Evolutionary conservation across 352 stramenopile species (phyloP), one percentile per base, ranked within the genome.

Genomic region (Pelagophyceae sp.): DNA sequence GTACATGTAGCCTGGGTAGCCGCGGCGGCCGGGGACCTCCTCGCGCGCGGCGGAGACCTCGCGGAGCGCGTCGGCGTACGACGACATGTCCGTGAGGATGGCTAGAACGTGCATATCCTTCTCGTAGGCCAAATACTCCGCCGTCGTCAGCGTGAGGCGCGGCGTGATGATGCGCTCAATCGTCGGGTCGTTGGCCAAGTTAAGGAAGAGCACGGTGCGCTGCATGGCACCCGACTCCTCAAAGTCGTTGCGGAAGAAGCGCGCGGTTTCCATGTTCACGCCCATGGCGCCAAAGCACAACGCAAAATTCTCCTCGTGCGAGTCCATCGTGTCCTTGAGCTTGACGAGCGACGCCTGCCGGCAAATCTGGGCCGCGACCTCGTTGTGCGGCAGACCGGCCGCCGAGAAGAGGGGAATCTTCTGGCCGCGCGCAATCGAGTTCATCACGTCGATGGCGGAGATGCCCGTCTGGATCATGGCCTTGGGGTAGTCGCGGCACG

Each of bases 391-490:
- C 81, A 99, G 84, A 89, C 96, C 96, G 40, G 96, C 95, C 38
- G 96, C 95, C 74, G 93, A 98, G 87, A 99, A 99, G 75, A 99
- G 93, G 79, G 96, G 96, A 84, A 99, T 99, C 86, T 99, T 99
- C 85, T 99, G 96, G 80, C 96, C 96, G 90, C 96, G 93, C 33
- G 96, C 95, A 79, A 99, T 97, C 72, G 93, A 98, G 90, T 99
- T 99, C 96, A 99, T 99, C 38, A 98, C 95, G 87, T 99, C 96
- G 86, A 99, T 99, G 75, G 96, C 95, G 37, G 94, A 98, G 79
- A 99, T 99, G 84, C 96, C 96, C 45, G 96, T 99, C 86, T 99
- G 95, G 83, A 99, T 99, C 96, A 99, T 99, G 81, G 96, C 94
- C 88, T 98, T 98, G 78, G 96, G 96, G 87, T 99, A 99, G 84